Base-by-base conservation (phyloP, 2,329 filamentous ascomycete genomes). In the Emericellopsis atlantica region DNA sequence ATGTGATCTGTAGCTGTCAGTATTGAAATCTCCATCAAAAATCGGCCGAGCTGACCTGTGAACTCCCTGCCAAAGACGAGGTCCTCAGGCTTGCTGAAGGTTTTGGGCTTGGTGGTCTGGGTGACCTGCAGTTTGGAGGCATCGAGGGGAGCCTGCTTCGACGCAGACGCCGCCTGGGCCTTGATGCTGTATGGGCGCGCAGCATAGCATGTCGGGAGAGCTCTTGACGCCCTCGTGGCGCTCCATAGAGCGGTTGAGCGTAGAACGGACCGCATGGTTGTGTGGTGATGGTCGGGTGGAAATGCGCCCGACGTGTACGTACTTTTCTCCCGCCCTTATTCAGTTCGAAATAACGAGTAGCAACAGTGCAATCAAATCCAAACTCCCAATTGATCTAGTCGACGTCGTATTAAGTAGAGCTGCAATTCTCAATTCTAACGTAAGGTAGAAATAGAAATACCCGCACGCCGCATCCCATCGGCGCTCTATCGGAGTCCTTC, bases 61-160 rank as follows among this genome's bases (percentile, higher is more conserved):
- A 98, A 98, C 39, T 80, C 82, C 49, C 76, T 76, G 48, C 92
- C 92, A 61, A 98, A 98, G 48, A 96, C 70, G 42, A 98, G 78
- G 47, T 93, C 79, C 57, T 90, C 76, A 12, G 84, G 76, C 41
- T 88, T 80, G 46, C 74, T 70, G 42, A 90, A 69, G 24, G 73
- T 59, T 63, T 90, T 92, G 10, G 90, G 92, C 4, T 72, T 77
- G 7, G 69, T 74, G 2, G 85, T 93, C 64, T 81, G 79, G 44
- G 78, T 79, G 54, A 95, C 71, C 38, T 71, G 68, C 45, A 96
- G 76, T 62, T 81, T 82, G 32, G 78, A 74, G n/a, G 82, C 66
- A 60, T 96, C 86, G 48, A 96, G 74, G 42, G 76, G 78, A 42
- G 75, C 70, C 26, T 79, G 73, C 57, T 75, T 72, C 10, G 69